These are phyloP conservation scores for Ananas comosus DNA, from an alignment of 176 grass and related monocot genomes.

Conservation along the genomic window DNA sequence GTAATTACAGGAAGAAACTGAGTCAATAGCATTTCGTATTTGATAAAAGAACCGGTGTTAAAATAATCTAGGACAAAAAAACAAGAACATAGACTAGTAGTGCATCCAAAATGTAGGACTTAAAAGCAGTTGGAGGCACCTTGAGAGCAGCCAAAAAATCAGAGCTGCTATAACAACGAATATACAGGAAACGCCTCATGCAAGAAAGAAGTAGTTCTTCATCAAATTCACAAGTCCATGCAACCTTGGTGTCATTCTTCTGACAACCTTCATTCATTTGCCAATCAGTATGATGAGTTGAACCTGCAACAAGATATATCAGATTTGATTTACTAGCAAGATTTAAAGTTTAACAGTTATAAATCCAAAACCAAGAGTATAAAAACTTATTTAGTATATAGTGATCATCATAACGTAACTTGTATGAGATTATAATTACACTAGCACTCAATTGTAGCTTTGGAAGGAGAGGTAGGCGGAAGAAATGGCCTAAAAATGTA, in stretches of 20 bases:
- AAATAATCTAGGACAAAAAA: neutral
- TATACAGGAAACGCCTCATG: conserved; percentile 78
- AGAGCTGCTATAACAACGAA: conserved; percentile 54
- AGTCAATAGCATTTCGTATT: neutral
- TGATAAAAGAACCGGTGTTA: neutral
- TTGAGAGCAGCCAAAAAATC: conserved; percentile 71
- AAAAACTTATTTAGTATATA: no score
- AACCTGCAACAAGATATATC: conserved; percentile 24
- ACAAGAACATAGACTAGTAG: neutral
- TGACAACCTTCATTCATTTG: conserved; percentile 26
- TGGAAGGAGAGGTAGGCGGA: no score
- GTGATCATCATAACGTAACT: no score
- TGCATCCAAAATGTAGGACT: neutral
- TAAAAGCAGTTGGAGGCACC: conserved; percentile 31
- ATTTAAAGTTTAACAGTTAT: neutral
- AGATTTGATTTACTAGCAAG: neutral
- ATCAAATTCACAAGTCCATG: conserved; percentile 12
- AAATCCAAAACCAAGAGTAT: no score
- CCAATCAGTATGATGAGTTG: conserved; percentile 10
- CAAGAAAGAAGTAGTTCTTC: conserved; percentile 44
- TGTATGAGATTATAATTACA: no score
- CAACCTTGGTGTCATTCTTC: conserved; percentile 20
- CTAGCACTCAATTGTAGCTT: no score
- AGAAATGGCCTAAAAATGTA: no score
- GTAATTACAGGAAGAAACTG: conserved; percentile 16